Percentiles rank a stretch among this genome's conserved stretches.
Evolutionary conservation across 176 grass and related monocot genomes (phyloP).

Genomic region (Puya raimondii): DNA sequence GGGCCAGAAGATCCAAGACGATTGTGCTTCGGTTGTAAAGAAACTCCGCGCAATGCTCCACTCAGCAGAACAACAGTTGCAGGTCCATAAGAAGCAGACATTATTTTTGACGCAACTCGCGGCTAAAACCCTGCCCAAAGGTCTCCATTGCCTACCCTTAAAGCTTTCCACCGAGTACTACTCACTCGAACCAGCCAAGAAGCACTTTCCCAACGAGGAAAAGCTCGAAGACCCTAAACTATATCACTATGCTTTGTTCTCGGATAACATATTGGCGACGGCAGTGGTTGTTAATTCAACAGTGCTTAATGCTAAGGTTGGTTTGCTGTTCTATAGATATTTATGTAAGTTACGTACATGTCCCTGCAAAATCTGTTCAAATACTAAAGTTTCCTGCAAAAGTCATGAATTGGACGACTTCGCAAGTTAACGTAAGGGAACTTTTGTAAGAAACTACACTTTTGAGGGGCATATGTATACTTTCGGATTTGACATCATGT

Average conservation of each 20-base stretch:
- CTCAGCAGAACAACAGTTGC: conserved; percentile 1
- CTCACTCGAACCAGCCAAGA: neutral
- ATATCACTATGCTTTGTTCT: conserved; percentile 17
- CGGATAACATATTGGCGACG: conserved; percentile 14
- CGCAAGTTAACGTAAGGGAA: too few species aligned
- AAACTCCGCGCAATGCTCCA: conserved; percentile 13
- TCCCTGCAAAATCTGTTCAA: too few species aligned
- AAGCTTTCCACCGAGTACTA: conserved; percentile 5
- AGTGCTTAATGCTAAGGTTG: conserved; percentile 1
- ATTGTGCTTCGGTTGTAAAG: conserved; percentile 6
- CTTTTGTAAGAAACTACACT: too few species aligned
- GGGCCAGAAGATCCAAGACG: conserved; percentile 11
- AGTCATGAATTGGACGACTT: too few species aligned
- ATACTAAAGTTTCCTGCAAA: too few species aligned
- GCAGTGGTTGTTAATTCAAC: conserved; percentile 14
- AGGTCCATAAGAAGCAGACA: neutral
- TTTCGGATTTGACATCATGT: too few species aligned
- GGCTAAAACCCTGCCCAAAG: conserved; percentile 5
- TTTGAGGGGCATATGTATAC: too few species aligned
- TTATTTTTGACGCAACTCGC: conserved; percentile 5
- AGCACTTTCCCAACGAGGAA: neutral
- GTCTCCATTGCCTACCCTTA: conserved; percentile 13
- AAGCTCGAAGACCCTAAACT: conserved; percentile 9
- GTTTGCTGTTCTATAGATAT: neutral
- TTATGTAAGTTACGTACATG: neutral